Base-by-base conservation (phyloP, 2,329 filamentous ascomycete genomes). In the Cryphonectria parasitica region DNA sequence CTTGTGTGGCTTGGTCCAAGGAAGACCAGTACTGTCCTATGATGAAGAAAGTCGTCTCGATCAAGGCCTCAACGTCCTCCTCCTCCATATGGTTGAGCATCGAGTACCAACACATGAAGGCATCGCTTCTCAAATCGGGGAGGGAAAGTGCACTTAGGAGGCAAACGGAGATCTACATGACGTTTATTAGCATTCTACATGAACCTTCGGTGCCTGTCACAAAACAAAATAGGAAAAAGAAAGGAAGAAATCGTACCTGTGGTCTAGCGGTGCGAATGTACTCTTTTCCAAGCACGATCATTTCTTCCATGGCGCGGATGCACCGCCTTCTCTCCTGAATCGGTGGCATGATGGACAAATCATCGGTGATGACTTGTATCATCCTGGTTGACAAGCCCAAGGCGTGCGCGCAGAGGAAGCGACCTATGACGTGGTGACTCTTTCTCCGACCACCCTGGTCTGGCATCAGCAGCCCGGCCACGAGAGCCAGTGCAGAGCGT, bases 1-100 rank as follows among this genome's bases (percentile, higher is more conserved):
- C 77, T 73, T 88, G 89, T 1, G 90, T 90, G 3, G 83, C 78
- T 4, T 86, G 82, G 31, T 90, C 89, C 69, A 98, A 90, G 0
- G 76, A 78, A 5, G 79, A 74, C 96, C 96, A 99, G 76, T 96
- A 91, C 74, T 91, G 90, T 34, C 92, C 90, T 64, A 98, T 90
- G 56, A 97, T 89, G 67, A 95, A 94, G 74, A 98, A 94, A 0
- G 95, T 97, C 70, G 95, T 94, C 77, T 97, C 94, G 11, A 98
- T 83, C 52, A 98, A 86, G 36, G 89, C 86, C 74, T 92, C 90
- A 7, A 97, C 86, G 76, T 98, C 95, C 34, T 94, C 91, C 69
- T 91, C 90, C 13, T 91, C 90, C 64, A 98, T 85, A 66, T 90
- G 88, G 39, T 83, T 87, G 25, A 98, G 86, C 82, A 99, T 90